Conservation (phyloP, 1,284 basidiomycete genomes). For the Cryptococcus maquisensis region DNA sequence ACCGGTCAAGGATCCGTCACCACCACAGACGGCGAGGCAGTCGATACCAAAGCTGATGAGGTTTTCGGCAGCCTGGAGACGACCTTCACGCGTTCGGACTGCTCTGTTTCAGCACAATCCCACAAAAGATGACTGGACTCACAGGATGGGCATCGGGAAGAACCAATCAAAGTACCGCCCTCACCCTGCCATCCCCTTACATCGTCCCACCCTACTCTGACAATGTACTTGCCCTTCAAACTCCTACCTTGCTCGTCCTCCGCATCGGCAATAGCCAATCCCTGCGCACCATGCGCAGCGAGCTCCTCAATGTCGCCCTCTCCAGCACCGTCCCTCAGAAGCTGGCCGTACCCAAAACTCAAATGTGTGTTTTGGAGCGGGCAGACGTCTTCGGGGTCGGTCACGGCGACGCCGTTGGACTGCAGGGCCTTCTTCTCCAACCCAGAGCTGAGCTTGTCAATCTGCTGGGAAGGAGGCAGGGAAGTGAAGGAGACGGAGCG, state of each 20-base stretch:
- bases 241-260: slow-evolving; percentile 56
- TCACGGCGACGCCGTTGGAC: slow-evolving; percentile 23
- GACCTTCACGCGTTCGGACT: slow-evolving; percentile 80
- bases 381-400: slow-evolving; percentile 29
- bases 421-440: slow-evolving; percentile 5
- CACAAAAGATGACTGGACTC: slow-evolving; percentile 14
- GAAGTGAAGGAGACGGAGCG: slow-evolving; percentile 35
- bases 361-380: slow-evolving; percentile 50
- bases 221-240: slow-evolving; percentile 87
- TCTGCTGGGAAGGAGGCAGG: slow-evolving; percentile 36
- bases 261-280: slow-evolving; percentile 37
- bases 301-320: slow-evolving; percentile 55
- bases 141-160: slow-evolving; percentile 79
- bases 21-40: slow-evolving; percentile 92
- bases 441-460: slow-evolving; percentile 20
- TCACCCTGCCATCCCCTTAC: slow-evolving; percentile 91
- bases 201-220: slow-evolving; percentile 97
- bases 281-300: slow-evolving; percentile 34
- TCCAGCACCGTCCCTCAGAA: slow-evolving; percentile 85
- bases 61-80: slow-evolving; percentile 80
- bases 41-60: slow-evolving; percentile 95
- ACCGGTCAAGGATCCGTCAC: slow-evolving; percentile 92
- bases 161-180: slow-evolving; percentile 96
- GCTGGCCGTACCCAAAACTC: slow-evolving; percentile 84
- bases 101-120: not conserved